These are phyloP conservation scores for Phoma sp. DNA, from an alignment of 2,329 filamentous ascomycete genomes.

Conservation along the genomic window DNA sequence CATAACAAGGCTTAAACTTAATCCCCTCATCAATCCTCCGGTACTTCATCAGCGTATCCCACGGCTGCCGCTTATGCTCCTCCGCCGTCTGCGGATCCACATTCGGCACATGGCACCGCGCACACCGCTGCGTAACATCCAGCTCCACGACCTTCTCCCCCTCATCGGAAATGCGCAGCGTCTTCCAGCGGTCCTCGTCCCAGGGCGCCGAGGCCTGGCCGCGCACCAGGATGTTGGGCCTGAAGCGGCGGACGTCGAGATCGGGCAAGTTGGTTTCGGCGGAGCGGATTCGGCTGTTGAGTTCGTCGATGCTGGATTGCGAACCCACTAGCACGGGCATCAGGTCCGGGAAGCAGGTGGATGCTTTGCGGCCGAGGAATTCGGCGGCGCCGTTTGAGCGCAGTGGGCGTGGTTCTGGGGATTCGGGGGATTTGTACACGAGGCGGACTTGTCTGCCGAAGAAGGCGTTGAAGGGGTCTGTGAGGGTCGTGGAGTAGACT, in stretches of 20 bases:
- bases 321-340: constrained; percentile 64
- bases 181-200: constrained; percentile 70
- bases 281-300: constrained; percentile 61
- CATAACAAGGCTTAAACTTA: constrained; percentile 71
- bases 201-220: constrained; percentile 59
- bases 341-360: constrained; percentile 66
- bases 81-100: constrained; percentile 68
- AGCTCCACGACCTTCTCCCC: constrained; percentile 42
- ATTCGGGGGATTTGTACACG: constrained; percentile 65
- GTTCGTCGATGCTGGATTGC: constrained; percentile 62
- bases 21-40: constrained; percentile 65
- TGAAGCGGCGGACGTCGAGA: constrained; percentile 63
- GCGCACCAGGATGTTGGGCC: constrained; percentile 67
- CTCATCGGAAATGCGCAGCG: constrained; percentile 53
- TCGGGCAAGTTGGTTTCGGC: constrained; percentile 53
- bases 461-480: constrained; percentile 61
- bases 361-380: constrained; percentile 60
- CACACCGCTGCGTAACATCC: constrained; percentile 66
- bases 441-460: constrained; percentile 63
- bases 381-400: constrained; percentile 62
- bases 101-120: constrained; percentile 68
- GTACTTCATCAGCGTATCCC: constrained; percentile 68
- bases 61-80: constrained; percentile 65
- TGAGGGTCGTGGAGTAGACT: constrained; percentile 60
- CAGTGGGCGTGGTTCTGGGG: constrained; percentile 57